A percentile compares a stretch with the other conserved stretches of the same genome.
These are phyloP conservation scores for Penicillium hordei DNA, from an alignment of 2,329 filamentous ascomycete species.

Conservation along the genomic window DNA sequence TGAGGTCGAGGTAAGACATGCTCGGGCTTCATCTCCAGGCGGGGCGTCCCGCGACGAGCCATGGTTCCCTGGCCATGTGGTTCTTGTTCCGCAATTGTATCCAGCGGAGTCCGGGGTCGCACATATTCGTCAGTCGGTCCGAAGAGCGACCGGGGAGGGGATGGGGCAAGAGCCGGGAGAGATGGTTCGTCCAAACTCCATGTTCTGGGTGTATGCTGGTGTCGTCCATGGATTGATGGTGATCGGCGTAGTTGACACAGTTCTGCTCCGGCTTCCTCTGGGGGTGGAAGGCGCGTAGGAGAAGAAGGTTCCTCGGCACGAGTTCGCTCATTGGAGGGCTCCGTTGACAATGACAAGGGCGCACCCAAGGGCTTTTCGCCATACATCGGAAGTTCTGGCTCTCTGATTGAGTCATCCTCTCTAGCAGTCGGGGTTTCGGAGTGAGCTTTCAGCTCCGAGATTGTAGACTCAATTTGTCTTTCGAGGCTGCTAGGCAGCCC, in stretches of 20 bases:
- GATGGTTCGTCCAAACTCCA: conserved; percentile 33
- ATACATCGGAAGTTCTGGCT: conserved; percentile 12
- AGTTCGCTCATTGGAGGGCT: conserved; percentile 9
- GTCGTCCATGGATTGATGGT: conserved; percentile 40
- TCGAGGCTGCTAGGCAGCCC: conserved; percentile 8
- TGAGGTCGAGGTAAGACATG: conserved; percentile 37
- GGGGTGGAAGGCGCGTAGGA: conserved; percentile 19
- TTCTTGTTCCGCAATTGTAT: conserved; percentile 54
- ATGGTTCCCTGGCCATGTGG: conserved; percentile 43
- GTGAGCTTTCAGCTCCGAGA: conserved; percentile 7
- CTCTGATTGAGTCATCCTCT: conserved; percentile 7
- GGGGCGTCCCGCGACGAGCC: conserved; percentile 34
- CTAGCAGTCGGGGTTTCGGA: conserved; percentile 1
- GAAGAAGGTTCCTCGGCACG: conserved; percentile 4
- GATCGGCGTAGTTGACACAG: conserved; percentile 34
- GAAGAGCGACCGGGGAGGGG: conserved; percentile 38
- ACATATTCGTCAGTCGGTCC: conserved; percentile 34
- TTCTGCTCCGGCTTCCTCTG: conserved; percentile 18
- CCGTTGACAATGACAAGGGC: conserved; percentile 13
- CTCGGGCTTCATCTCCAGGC: conserved; percentile 43
- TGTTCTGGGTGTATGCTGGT: conserved; percentile 26
- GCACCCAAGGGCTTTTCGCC: conserved; percentile 31
- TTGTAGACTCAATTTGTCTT: conserved; percentile 10
- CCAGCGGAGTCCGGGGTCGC: conserved; percentile 47
- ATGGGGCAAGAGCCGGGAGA: conserved; percentile 16